These are phyloP conservation scores for Neobulgaria alba DNA, from an alignment of 2,329 filamentous ascomycete species.

Conservation along the genomic window DNA sequence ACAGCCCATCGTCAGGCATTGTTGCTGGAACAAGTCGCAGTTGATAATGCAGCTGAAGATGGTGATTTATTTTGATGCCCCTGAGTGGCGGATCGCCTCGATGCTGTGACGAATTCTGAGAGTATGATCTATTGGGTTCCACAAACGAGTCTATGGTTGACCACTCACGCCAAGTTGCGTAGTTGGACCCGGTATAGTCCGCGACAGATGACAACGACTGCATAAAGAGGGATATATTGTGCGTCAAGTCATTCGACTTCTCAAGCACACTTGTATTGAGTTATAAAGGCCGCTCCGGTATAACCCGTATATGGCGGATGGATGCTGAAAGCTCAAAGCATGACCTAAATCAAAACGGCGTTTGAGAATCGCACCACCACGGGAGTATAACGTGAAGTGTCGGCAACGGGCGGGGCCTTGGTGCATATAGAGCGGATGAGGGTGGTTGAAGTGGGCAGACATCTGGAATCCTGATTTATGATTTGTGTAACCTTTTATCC, in stretches of 20 bases:
- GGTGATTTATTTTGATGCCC: background rate
- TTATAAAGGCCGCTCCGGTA: too few relatives aligned
- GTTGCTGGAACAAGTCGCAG: background rate
- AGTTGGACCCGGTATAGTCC: background rate
- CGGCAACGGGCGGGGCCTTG: too few relatives aligned
- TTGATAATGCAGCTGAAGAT: background rate
- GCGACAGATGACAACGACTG: background rate
- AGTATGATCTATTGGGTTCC: background rate
- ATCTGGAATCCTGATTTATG: too few relatives aligned
- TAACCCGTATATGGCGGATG: too few relatives aligned
- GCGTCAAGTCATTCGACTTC: background rate
- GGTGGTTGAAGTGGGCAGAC: too few relatives aligned
- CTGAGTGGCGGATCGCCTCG: background rate
- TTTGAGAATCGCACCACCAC: too few relatives aligned
- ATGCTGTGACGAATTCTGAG: background rate
- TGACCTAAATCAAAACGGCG: too few relatives aligned
- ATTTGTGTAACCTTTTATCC: too few relatives aligned
- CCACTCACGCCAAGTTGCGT: background rate
- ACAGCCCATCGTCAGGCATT: background rate
- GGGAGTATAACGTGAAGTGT: too few relatives aligned
- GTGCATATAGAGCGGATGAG: too few relatives aligned
- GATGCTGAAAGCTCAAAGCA: too few relatives aligned
- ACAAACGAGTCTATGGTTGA: background rate
- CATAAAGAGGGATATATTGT: background rate
- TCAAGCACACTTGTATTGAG: background rate